Percentiles rank a stretch among this genome's conserved stretches.
Evolutionary conservation across 805 yeast genomes (phyloP).

Genomic region (Candida mattraensis): DNA sequence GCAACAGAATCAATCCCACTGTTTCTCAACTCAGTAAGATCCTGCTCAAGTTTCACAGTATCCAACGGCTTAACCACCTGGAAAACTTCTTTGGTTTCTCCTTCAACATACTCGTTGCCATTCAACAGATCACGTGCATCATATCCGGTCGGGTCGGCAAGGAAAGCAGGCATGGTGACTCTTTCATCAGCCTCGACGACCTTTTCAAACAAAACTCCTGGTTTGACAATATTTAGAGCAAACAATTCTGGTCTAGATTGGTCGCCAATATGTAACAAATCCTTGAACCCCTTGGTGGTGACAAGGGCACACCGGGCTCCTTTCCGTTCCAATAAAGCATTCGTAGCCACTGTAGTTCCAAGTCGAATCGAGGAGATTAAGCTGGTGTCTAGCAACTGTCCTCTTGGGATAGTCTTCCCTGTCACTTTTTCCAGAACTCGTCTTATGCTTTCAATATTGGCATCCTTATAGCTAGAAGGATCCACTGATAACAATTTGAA

Average conservation of each 20-base stretch:
- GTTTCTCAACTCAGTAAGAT: constrained; percentile 26
- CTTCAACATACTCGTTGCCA: constrained; percentile 31
- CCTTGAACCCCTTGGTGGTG: constrained; percentile 34
- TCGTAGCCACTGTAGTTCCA: constrained; percentile 31
- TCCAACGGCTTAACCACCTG: constrained; percentile 38
- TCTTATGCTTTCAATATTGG: constrained; percentile 29
- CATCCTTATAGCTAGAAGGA: constrained; percentile 27
- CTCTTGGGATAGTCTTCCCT: constrained; percentile 18
- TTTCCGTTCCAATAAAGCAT: constrained; percentile 25
- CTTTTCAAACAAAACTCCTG: constrained; percentile 20
- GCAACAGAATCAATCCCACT: constrained; percentile 36
- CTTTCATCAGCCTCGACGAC: constrained; percentile 25
- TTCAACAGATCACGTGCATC: constrained; percentile 22
- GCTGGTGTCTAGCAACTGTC: constrained; percentile 17
- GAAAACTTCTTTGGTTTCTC: constrained; percentile 40
- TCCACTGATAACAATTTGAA: constrained; percentile 31
- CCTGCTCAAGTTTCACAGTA: constrained; percentile 15
- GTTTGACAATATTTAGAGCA: constrained; percentile 21
- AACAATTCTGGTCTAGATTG: constrained; percentile 32
- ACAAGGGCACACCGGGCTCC: constrained; percentile 22
- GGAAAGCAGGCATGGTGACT: constrained; percentile 26
- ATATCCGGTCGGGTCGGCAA: constrained; percentile 21
- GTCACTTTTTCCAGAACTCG: constrained; percentile 21
- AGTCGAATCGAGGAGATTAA: constrained; percentile 22
- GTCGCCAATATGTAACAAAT: constrained; percentile 33